phyloP scores from a whole-genome alignment of 1,284 basidiomycete species.

The Leccinum solheimii region DNA sequence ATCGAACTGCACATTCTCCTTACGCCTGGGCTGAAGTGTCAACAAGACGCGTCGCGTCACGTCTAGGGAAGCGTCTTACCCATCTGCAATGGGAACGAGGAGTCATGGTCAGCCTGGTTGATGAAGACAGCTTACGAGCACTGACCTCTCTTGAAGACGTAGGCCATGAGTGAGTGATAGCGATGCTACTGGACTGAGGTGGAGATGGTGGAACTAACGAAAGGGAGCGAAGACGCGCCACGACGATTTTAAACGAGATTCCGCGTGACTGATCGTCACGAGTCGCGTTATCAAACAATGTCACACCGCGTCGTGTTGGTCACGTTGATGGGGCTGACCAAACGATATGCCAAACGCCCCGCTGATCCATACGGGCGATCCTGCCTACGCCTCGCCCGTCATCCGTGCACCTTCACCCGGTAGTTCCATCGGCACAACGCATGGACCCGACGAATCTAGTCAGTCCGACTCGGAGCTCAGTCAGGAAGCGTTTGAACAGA shows the following conservation, averaged over 20 bases:
- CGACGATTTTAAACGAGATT: conserved; percentile 31
- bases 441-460: conserved; percentile 61
- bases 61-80: conserved; percentile 47
- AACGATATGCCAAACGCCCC: conserved; percentile 31
- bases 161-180: conserved; percentile 49
- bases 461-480: conserved; percentile 55
- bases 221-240: conserved; percentile 32
- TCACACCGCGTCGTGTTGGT: conserved; percentile 33
- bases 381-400: conserved; percentile 64
- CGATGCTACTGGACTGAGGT: conserved; percentile 7
- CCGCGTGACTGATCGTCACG: conserved; percentile 34
- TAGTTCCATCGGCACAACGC: conserved; percentile 68
- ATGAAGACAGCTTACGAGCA: conserved; percentile 7
- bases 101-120: conserved; percentile 13
- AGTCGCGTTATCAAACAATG: conserved; percentile 30
- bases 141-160: conserved; percentile 76
- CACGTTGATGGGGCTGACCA: conserved; percentile 2
- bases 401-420: conserved; percentile 68
- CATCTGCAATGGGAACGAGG: conserved; percentile 47
- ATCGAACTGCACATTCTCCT: conserved; percentile 86
- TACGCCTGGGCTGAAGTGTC: conserved; percentile 52
- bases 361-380: conserved; percentile 35
- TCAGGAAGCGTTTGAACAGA: conserved; percentile 51
- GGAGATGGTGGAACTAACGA: conserved; percentile 37
- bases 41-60: conserved; percentile 34